Conservation (phyloP, 495 filamentous ascomycete genomes). For the Aspergillus cristatus region DNA sequence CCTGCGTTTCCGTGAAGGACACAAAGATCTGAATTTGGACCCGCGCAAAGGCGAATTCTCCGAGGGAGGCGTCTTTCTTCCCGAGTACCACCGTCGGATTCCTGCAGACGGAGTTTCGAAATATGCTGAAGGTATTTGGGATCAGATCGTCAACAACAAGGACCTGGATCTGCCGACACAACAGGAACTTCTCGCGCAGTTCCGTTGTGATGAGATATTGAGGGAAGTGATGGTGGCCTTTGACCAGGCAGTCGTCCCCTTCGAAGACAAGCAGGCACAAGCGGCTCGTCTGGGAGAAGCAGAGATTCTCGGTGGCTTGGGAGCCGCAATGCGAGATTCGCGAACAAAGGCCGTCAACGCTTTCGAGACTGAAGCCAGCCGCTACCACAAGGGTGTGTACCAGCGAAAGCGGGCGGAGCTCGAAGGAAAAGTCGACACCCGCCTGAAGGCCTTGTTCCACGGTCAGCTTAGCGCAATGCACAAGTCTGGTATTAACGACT, state of each 20-base stretch:
- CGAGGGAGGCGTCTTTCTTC: conserved; percentile 72
- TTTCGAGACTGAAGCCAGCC: conserved; percentile 82
- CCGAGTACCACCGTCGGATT: conserved; percentile 91
- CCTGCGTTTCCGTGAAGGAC: conserved; percentile 71
- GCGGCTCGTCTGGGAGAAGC: conserved; percentile 60
- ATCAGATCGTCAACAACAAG: conserved; percentile 97
- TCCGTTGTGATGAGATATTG: conserved; percentile 93
- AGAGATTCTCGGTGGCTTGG: conserved; percentile 65
- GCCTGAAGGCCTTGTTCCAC: conserved; percentile 79
- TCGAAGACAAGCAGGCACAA: conserved; percentile 78
- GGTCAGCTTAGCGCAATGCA: conserved; percentile 80
- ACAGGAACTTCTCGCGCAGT: conserved; percentile 93
- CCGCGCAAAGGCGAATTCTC: conserved; percentile 55
- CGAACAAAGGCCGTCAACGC: conserved; percentile 65
- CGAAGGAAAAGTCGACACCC: conserved; percentile 72
- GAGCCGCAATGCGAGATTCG: conserved; percentile 60
- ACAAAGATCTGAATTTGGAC: conserved; percentile 50
- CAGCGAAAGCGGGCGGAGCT: conserved; percentile 74
- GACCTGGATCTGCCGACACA: conserved; percentile 94
- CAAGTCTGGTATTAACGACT: conserved; percentile 77
- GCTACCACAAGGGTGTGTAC: conserved; percentile 95
- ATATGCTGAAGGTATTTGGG: conserved; percentile 92
- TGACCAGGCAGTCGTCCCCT: conserved; percentile 68
- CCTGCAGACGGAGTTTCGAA: conserved; percentile 90
- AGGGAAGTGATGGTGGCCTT: conserved; percentile 78